Evolutionary conservation across 257 asterid species (phyloP), one percentile per base, ranked within the genome.

Genomic region (Fraxinus pennsylvanica): DNA sequence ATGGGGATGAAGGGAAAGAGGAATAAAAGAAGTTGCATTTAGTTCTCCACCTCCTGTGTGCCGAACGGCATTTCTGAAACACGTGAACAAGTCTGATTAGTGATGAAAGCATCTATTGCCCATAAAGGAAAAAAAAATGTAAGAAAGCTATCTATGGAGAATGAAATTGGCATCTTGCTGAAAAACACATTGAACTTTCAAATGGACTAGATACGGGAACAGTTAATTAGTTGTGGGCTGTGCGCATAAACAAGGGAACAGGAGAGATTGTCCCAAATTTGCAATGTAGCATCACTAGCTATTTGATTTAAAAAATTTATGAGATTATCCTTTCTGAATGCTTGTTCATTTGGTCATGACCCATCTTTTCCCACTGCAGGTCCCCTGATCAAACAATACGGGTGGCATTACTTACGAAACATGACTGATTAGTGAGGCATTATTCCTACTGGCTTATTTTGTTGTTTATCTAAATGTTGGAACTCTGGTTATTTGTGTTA

Each of bases 281-380:
- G 19, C 69, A 22, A 65, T 81, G 43, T 30, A 43, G 78, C 33
- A 47, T 59, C 61, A 70, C 25, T 59, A 1, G 19, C 29, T 17
- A 1, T 39, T 32, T 36, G 59, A 74, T 27, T 61, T 35, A 47
- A 21, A 12, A 68, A 59, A 10, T 14, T 50, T 30, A 65, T 72
- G 43, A 41, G 71, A 76, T 73, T 75, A 33, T 21, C 43, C 52
- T 68, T 47, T 57, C 63, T 72, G 41, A n/a, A 75, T 72, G 35
- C 35, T 21, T n/a, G 69, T 63, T 13, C 33, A 69, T 39, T 50
- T 45, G 38, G 67, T 75, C 59, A 47, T 65, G 15, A 17, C 35
- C 33, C 73, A 72, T 68, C 72, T 33, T 61, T 41, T 39, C 73
- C 6, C 32, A 13, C 78, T 75, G 38, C 86, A 88, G 89, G 87